These are phyloP conservation scores for Dactylonectria estremocensis DNA, from an alignment of 2,329 filamentous ascomycete genomes.

Conservation along the genomic window DNA sequence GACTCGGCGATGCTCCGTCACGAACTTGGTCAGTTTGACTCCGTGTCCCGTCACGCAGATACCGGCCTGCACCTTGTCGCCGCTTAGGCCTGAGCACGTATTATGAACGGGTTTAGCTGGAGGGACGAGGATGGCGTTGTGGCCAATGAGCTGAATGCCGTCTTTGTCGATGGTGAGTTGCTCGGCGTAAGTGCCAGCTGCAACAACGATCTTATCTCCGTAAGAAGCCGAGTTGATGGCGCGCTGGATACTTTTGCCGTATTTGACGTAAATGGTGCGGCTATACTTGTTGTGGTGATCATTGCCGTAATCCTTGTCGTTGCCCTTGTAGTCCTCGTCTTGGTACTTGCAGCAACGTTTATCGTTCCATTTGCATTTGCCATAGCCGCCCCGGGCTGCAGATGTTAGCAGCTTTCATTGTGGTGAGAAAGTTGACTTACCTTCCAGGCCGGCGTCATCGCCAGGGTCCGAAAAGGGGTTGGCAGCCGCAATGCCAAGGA, in stretches of 20 bases:
- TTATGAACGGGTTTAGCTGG: conserved; percentile 44
- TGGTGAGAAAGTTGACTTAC: neutral
- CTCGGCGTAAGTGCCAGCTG: conserved; percentile 51
- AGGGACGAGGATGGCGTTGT: conserved; percentile 46
- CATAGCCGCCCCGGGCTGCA: conserved; percentile 20
- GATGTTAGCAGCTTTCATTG: neutral
- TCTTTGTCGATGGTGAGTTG: conserved; percentile 53
- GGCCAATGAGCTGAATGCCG: conserved; percentile 50
- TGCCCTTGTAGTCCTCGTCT: neutral
- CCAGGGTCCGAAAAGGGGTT: conserved; percentile 31
- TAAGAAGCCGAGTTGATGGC: conserved; percentile 47
- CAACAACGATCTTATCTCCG: conserved; percentile 52
- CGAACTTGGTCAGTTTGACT: conserved; percentile 43
- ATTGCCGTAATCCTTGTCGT: too few relatives aligned
- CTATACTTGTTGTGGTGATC: conserved; percentile 1
- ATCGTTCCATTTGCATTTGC: conserved; percentile 33
- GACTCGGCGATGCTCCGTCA: conserved; percentile 51
- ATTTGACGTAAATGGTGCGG: conserved; percentile 35
- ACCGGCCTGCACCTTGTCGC: conserved; percentile 43
- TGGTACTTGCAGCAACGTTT: conserved; percentile 27
- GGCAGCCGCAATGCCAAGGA: conserved; percentile 26
- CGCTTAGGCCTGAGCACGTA: conserved; percentile 50
- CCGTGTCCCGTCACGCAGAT: conserved; percentile 53
- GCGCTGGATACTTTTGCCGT: conserved; percentile 46
- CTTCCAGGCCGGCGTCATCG: conserved; percentile 8